Evolutionary conservation across 768 basidiomycete species (phyloP).

Genomic region (Royoungia palumana): DNA sequence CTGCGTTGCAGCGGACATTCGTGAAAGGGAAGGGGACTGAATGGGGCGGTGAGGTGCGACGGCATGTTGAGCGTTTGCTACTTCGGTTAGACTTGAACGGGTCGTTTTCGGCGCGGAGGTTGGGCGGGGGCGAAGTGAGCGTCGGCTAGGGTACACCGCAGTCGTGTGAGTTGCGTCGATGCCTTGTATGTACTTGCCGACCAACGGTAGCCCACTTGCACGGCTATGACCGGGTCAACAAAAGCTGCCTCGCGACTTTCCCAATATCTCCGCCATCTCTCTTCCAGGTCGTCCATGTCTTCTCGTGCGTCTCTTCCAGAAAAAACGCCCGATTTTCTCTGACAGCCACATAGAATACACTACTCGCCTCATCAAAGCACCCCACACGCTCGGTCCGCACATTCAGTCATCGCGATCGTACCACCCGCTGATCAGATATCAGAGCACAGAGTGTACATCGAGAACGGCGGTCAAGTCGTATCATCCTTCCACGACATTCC

Average conservation of each 20-base stretch:
- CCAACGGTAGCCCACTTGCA: too few relatives aligned
- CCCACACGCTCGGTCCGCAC: slow-evolving; percentile 86
- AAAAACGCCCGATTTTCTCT: slow-evolving; percentile 1
- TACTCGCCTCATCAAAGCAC: slow-evolving; percentile 76
- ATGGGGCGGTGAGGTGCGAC: slow-evolving; percentile 63
- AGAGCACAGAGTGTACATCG: slow-evolving; percentile 96
- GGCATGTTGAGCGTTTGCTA: slow-evolving; percentile 80
- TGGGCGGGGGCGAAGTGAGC: background rate
- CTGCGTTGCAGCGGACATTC: slow-evolving; percentile 46
- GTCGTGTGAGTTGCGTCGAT: background rate
- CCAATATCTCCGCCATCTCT: slow-evolving; percentile 61
- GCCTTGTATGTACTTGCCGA: background rate
- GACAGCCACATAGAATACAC: slow-evolving; percentile 51
- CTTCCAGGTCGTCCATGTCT: slow-evolving; percentile 46
- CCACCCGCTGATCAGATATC: slow-evolving; percentile 27
- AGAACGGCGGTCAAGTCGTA: slow-evolving; percentile 80
- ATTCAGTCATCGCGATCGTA: slow-evolving; percentile 4
- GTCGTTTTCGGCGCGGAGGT: slow-evolving; percentile 54
- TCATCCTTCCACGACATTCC: slow-evolving; percentile 96
- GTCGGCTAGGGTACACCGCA: too few relatives aligned
- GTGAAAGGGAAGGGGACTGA: slow-evolving; percentile 52
- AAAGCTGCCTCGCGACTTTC: slow-evolving; percentile 44
- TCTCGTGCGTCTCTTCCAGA: slow-evolving; percentile 13
- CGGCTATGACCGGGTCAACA: slow-evolving; percentile 29
- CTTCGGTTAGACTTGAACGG: slow-evolving; percentile 86